Evolutionary conservation across 345 rosid species (phyloP).

Genomic region (Salix suchowensis): DNA sequence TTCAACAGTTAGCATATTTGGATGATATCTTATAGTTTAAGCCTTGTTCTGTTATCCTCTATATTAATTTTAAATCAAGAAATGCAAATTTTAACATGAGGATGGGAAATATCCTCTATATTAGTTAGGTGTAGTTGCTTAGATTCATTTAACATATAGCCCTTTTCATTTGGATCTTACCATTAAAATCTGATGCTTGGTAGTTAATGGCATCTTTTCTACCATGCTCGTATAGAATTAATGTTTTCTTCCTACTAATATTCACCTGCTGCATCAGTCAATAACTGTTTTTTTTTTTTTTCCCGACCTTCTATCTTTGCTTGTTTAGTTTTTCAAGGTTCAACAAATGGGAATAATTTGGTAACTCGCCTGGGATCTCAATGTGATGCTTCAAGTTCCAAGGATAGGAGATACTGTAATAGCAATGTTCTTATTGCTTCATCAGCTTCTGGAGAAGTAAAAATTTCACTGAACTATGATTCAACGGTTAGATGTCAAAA

Average conservation of each 20-base stretch:
- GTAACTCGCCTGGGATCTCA: not conserved
- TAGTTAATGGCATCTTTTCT: not conserved
- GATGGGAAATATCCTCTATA: not conserved
- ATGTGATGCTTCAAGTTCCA: slow-evolving; percentile 12
- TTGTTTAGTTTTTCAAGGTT: not conserved
- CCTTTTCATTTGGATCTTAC: not conserved
- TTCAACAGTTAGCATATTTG: too few relatives aligned
- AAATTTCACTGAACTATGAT: slow-evolving; percentile 17
- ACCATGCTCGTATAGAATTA: too few relatives aligned
- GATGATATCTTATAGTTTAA: not conserved
- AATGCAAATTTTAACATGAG: too few relatives aligned
- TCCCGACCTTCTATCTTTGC: not conserved
- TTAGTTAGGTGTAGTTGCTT: not conserved
- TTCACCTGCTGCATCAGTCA: not conserved
- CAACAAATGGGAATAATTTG: slow-evolving; percentile 5
- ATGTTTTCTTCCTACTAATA: not conserved
- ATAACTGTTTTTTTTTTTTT: not conserved
- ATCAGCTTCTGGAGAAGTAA: slow-evolving; percentile 22
- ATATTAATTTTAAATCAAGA: not conserved
- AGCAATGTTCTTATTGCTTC: slow-evolving; percentile 18
- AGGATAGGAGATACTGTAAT: not conserved
- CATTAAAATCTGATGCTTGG: not conserved
- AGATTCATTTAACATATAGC: not conserved
- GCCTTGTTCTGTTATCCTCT: not conserved
- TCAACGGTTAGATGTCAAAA: not conserved